Evolutionary conservation across 73 alveolate species (phyloP).

Genomic region (Stentor coeruleus): DNA sequence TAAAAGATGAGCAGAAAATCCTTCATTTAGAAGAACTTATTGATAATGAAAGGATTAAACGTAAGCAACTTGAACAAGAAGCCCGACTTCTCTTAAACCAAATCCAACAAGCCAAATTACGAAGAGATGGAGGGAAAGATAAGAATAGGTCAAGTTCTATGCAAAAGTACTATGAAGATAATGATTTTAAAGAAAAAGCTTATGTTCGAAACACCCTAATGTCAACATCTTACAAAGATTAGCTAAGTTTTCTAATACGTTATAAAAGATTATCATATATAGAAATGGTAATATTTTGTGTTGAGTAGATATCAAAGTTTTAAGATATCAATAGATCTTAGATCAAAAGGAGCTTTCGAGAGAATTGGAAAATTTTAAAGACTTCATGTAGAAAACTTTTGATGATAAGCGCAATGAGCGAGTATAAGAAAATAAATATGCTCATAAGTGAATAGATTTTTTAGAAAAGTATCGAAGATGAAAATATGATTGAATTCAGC

Average conservation of each 20-base stretch:
- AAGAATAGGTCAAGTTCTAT: background rate
- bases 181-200: background rate
- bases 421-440: constrained; percentile 46
- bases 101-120: background rate
- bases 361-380: constrained; percentile 58
- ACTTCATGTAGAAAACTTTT: constrained; percentile 52
- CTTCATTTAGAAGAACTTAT: background rate
- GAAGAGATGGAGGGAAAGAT: background rate
- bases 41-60: background rate
- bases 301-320: too few relatives aligned
- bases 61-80: background rate
- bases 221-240: background rate
- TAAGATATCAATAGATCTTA: too few relatives aligned
- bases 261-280: too few relatives aligned
- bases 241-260: too few relatives aligned
- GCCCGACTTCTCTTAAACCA: too few relatives aligned
- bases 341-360: too few relatives aligned
- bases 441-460: constrained; percentile 65
- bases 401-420: constrained; percentile 62
- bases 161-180: background rate
- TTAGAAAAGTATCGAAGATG: constrained; percentile 65
- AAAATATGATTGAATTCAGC: constrained; percentile 70
- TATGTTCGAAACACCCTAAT: background rate
- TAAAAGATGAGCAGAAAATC: background rate
- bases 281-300: too few relatives aligned